These are phyloP conservation scores for Penicillium sp. DNA, from an alignment of 2,329 filamentous ascomycete genomes.

Conservation along the genomic window DNA sequence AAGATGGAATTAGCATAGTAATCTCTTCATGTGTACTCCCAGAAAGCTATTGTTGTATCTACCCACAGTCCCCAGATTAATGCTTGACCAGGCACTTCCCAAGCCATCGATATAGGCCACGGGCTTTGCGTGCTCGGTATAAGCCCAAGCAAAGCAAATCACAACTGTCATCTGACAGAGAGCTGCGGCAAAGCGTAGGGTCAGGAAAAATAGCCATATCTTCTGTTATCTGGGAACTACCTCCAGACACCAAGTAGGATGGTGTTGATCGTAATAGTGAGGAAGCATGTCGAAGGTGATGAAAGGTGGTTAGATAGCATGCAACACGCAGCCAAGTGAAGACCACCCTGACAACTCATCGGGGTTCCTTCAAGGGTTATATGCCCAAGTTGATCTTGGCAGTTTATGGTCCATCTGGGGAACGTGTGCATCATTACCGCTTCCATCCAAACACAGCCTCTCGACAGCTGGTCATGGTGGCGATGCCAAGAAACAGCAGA, in stretches of 20 bases:
- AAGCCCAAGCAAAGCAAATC: conserved; percentile 27
- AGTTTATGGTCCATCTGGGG: background rate
- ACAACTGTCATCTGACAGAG: conserved; percentile 19
- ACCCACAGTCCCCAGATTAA: conserved; percentile 23
- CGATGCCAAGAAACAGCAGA: conserved; percentile 15
- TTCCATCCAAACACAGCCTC: conserved; percentile 16
- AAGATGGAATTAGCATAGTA: background rate
- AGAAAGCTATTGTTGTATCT: background rate
- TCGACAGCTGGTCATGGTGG: conserved; percentile 5
- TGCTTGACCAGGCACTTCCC: conserved; percentile 16
- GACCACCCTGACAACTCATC: too few relatives aligned
- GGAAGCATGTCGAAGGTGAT: conserved; percentile 7
- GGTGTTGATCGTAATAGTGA: background rate
- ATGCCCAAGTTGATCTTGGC: background rate
- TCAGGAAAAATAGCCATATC: conserved; percentile 24
- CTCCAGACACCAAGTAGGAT: conserved; percentile 21
- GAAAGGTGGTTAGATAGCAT: background rate
- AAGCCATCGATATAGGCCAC: conserved; percentile 24
- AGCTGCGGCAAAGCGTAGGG: conserved; percentile 22
- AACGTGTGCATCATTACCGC: conserved; percentile 13
- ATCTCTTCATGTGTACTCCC: background rate
- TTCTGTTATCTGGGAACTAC: conserved; percentile 21
- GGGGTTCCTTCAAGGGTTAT: background rate
- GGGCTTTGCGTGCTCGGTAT: conserved; percentile 17
- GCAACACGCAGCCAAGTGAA: background rate